phyloP scores from a whole-genome alignment of 2,329 filamentous ascomycete genomes.

The Colletotrichum sp. region DNA sequence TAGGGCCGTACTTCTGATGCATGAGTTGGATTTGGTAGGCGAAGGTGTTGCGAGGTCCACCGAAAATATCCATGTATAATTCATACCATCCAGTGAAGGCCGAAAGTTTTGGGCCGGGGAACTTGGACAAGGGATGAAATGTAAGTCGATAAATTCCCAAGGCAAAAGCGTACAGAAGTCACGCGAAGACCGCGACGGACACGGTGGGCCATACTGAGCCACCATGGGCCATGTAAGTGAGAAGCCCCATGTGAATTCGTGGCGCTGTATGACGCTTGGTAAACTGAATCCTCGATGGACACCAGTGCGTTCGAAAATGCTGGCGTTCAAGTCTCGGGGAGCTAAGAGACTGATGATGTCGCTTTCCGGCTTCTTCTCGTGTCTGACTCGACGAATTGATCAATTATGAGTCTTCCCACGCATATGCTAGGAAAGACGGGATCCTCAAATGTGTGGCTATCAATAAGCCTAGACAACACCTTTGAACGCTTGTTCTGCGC shows the following conservation, averaged over 20 bases:
- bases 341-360: background rate
- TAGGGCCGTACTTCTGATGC: background rate
- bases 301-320: background rate
- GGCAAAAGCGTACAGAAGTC: background rate
- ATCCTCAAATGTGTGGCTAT: background rate
- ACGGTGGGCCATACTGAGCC: background rate
- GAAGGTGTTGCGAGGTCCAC: background rate
- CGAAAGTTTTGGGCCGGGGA: background rate
- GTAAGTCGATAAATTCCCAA: background rate
- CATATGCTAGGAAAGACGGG: background rate
- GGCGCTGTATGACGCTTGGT: background rate
- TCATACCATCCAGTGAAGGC: background rate
- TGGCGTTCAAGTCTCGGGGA: background rate
- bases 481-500: background rate
- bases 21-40: background rate
- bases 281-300: background rate
- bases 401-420: background rate
- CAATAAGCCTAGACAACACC: background rate
- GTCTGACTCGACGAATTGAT: background rate
- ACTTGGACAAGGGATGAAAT: background rate
- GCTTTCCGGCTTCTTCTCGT: background rate
- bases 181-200: background rate
- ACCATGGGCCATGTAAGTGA: background rate
- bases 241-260: background rate
- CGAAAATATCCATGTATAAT: background rate